Evolutionary conservation across 1,284 basidiomycete genomes (phyloP).

Genomic region (Rhodotorula mucilaginosa): DNA sequence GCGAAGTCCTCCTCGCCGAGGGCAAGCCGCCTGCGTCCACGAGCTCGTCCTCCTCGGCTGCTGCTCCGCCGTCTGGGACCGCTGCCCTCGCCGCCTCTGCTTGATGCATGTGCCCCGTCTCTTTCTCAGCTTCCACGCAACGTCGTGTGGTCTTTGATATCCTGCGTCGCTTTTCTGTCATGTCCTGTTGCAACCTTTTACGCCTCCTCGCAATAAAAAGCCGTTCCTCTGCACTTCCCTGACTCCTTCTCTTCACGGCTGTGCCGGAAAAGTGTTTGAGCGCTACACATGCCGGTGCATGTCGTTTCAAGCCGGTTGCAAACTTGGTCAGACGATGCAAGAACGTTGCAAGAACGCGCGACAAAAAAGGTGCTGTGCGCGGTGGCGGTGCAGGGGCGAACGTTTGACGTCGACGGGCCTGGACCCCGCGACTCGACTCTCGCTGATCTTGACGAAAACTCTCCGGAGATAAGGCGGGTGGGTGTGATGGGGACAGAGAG

Average conservation of each 20-base stretch:
- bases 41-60: not conserved
- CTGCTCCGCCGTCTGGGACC: not conserved
- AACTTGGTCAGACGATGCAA: not conserved
- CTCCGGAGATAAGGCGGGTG: too few species aligned
- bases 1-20: constrained; percentile 27
- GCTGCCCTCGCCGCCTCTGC: not conserved
- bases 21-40: not conserved
- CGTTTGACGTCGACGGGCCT: not conserved
- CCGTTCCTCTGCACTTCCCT: not conserved
- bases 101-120: not conserved
- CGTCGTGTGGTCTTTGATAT: not conserved
- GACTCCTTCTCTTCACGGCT: not conserved
- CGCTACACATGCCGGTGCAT: not conserved
- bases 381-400: not conserved
- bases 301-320: not conserved
- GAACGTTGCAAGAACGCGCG: not conserved
- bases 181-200: not conserved
- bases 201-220: not conserved
- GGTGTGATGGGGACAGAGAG: not conserved
- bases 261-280: not conserved
- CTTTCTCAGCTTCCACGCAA: too few species aligned
- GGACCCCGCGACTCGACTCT: not conserved
- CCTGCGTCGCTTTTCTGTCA: not conserved
- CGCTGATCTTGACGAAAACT: not conserved
- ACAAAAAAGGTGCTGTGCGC: not conserved